Percentiles rank a stretch among this genome's conserved stretches.
phyloP scores from a whole-genome alignment of 306 rosid genomes.

The Vigna mungo region DNA sequence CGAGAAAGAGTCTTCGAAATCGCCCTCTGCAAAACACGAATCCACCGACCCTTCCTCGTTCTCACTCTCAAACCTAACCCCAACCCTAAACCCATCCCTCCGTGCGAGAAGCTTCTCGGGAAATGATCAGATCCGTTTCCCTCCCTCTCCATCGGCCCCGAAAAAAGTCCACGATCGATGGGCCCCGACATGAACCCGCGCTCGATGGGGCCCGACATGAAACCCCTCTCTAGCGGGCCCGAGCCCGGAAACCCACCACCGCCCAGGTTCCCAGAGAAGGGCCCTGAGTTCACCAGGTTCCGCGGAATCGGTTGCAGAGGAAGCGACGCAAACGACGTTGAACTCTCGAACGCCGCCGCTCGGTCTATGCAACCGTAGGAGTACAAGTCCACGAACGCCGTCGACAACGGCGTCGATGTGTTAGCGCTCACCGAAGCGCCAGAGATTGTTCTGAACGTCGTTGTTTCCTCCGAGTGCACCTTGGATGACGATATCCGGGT shows the following conservation, averaged over 20 bases:
- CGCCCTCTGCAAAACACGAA: slow-evolving; percentile 69
- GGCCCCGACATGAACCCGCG: slow-evolving; percentile 99
- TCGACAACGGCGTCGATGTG: slow-evolving; percentile 92
- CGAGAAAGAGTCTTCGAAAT: slow-evolving; percentile 76
- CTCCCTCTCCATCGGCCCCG: slow-evolving; percentile 85
- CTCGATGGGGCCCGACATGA: slow-evolving; percentile 94
- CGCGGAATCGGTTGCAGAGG: slow-evolving; percentile 93
- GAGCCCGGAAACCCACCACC: slow-evolving; percentile 63
- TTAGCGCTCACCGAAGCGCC: slow-evolving; percentile 99
- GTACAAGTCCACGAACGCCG: slow-evolving; percentile 76
- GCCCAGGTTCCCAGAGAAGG: slow-evolving; percentile 62
- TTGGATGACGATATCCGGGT: slow-evolving; percentile 71
- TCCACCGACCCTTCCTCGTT: slow-evolving; percentile 64
- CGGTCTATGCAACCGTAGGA: slow-evolving; percentile 78
- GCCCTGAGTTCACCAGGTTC: slow-evolving; percentile 66
- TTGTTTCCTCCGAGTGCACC: slow-evolving; percentile 93
- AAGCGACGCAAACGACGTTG: slow-evolving; percentile 89
- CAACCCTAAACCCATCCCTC: slow-evolving; percentile 58
- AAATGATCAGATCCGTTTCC: slow-evolving; percentile 56
- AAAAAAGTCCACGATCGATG: slow-evolving; percentile 80
- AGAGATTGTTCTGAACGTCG: slow-evolving; percentile 90
- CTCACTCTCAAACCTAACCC: slow-evolving; percentile 49
- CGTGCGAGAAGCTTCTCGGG: slow-evolving; percentile 87
- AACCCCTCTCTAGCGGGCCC: slow-evolving; percentile 89
- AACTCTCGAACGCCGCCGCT: slow-evolving; percentile 93